A percentile compares a stretch with the other conserved stretches of the same genome.
Evolutionary conservation across 371 early-diverging fungal genomes (phyloP).

Genomic region (Mortierella sp.): DNA sequence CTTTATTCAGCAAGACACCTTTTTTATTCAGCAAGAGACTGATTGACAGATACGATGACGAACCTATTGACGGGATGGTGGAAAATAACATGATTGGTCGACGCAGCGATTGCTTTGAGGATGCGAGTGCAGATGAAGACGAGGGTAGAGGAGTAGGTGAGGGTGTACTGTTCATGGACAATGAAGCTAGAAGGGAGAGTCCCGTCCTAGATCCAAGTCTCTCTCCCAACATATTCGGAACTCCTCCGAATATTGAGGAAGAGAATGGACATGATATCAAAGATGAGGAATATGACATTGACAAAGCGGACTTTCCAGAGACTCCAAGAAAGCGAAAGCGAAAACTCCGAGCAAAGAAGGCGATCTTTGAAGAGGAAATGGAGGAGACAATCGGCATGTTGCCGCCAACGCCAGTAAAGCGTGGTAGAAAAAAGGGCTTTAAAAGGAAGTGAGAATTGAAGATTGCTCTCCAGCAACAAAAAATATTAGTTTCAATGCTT

Average conservation of each 20-base stretch:
- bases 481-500: too few relatives aligned
- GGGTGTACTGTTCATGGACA: not conserved
- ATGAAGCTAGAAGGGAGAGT: not conserved
- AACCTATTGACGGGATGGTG: not conserved
- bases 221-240: not conserved
- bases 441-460: constrained; percentile 8
- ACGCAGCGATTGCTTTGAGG: not conserved
- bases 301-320: not conserved
- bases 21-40: too few relatives aligned
- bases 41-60: not conserved
- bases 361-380: constrained; percentile 42
- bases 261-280: not conserved
- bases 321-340: constrained; percentile 25
- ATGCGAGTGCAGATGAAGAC: not conserved
- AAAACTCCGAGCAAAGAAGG: constrained; percentile 23
- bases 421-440: constrained; percentile 11
- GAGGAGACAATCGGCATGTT: constrained; percentile 30
- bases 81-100: not conserved
- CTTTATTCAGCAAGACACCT: not conserved
- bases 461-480: not conserved
- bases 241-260: not conserved
- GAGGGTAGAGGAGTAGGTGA: not conserved
- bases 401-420: constrained; percentile 2
- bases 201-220: not conserved
- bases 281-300: not conserved